Evolutionary conservation across 345 rosid genomes (phyloP).

Genomic region (Kandelia obovata): DNA sequence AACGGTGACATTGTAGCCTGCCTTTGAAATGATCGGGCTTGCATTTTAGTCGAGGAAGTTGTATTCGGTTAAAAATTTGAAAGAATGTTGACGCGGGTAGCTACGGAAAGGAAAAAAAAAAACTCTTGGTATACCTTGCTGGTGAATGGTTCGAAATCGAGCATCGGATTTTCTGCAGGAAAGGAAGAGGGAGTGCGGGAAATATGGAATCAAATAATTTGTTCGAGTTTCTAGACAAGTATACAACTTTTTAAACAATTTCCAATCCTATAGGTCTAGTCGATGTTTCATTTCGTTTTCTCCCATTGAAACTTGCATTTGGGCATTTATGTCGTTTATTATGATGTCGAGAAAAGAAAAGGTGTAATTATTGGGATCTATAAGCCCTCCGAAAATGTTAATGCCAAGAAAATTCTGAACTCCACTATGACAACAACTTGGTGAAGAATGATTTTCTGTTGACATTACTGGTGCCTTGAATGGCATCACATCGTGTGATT

Average conservation of each 20-base stretch:
- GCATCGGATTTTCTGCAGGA: conserved; percentile 33
- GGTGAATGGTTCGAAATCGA: conserved; percentile 17
- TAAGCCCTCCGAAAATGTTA: no score
- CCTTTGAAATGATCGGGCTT: neutral
- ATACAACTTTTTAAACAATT: conserved; percentile 37
- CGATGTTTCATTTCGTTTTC: conserved; percentile 42
- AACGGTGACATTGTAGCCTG: conserved; percentile 5
- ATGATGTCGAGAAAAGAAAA: conserved; percentile 20
- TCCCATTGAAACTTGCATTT: conserved; percentile 36
- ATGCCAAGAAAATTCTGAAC: conserved; percentile 14
- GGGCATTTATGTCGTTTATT: conserved; percentile 16
- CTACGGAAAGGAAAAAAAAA: neutral
- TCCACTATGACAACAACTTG: conserved; percentile 44
- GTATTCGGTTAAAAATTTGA: conserved; percentile 11
- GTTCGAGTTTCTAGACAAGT: conserved; percentile 44
- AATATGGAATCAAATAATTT: conserved; percentile 48
- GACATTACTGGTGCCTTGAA: conserved; percentile 30
- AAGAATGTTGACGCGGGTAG: conserved; percentile 11
- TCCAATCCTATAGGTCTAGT: conserved; percentile 40
- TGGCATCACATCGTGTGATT: conserved; percentile 39
- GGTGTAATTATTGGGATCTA: conserved; percentile 15
- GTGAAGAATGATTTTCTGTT: conserved; percentile 18
- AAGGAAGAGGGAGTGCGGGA: conserved; percentile 15
- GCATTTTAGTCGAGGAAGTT: conserved; percentile 4
- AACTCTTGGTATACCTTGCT: conserved; percentile 11